phyloP scores from a whole-genome alignment of 306 rosid genomes.

The Delonix regia region DNA sequence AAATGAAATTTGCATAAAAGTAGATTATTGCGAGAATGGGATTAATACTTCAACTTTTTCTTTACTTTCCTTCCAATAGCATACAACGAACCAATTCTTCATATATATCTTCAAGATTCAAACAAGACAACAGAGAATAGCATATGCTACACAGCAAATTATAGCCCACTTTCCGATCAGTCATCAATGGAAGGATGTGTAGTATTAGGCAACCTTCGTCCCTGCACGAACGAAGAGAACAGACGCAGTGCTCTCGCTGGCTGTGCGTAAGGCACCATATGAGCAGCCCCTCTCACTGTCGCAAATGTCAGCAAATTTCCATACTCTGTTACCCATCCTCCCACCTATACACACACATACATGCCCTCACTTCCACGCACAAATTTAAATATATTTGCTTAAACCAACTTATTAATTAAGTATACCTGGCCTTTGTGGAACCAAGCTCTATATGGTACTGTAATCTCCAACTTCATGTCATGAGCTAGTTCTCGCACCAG shows the following conservation, averaged over 20 bases:
- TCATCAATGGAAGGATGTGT: slow-evolving; percentile 55
- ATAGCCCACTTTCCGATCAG: slow-evolving; percentile 15
- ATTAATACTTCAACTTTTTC: neutral
- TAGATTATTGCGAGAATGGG: neutral
- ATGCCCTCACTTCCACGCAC: neutral
- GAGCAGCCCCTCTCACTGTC: slow-evolving; percentile 84
- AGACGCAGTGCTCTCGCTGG: slow-evolving; percentile 81
- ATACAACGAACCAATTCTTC: neutral
- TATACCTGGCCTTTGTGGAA: slow-evolving; percentile 87
- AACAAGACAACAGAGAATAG: too few species aligned
- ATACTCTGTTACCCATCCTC: slow-evolving; percentile 86
- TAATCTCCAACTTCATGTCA: slow-evolving; percentile 61
- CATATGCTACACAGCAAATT: too few species aligned
- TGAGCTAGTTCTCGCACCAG: slow-evolving; percentile 77
- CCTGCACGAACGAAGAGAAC: slow-evolving; percentile 63
- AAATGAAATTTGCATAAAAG: neutral
- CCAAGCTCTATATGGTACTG: slow-evolving; percentile 86
- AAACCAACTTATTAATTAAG: neutral
- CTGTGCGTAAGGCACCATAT: slow-evolving; percentile 89
- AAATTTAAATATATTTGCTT: neutral
- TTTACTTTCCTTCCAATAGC: neutral
- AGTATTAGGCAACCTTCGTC: slow-evolving; percentile 66
- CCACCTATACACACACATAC: slow-evolving; percentile 45
- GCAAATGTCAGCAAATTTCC: slow-evolving; percentile 76
- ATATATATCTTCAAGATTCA: neutral